A percentile compares a stretch with the other conserved stretches of the same genome.
Conservation (phyloP, 2,329 filamentous ascomycete genomes). For the Botrytis porri region DNA sequence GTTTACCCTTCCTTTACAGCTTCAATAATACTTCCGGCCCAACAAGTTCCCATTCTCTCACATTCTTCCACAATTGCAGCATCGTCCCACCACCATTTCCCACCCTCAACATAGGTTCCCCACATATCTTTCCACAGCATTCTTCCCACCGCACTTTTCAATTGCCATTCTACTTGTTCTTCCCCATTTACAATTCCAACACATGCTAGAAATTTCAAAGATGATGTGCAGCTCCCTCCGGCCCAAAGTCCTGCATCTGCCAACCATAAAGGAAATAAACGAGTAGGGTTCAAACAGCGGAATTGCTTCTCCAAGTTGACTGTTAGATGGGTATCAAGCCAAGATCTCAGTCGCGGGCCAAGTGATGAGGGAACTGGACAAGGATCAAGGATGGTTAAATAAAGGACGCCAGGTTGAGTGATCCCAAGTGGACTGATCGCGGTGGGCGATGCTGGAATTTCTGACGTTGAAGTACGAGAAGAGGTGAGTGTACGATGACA, state of each 20-base stretch:
- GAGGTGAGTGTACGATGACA: slow-evolving; percentile 55
- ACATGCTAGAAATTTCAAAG: slow-evolving; percentile 31
- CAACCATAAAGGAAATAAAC: slow-evolving; percentile 58
- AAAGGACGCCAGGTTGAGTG: slow-evolving; percentile 47
- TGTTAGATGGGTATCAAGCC: slow-evolving; percentile 61
- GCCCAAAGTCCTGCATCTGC: slow-evolving; percentile 52
- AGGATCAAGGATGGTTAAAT: slow-evolving; percentile 62
- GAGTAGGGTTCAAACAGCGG: slow-evolving; percentile 57
- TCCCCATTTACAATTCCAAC: slow-evolving; percentile 22
- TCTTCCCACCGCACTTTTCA: slow-evolving; percentile 52
- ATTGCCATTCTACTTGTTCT: slow-evolving; percentile 41
- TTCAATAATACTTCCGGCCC: slow-evolving; percentile 57
- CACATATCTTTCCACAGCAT: slow-evolving; percentile 61
- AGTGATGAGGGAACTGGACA: slow-evolving; percentile 53
- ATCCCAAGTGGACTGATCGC: not conserved
- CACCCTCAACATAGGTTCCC: slow-evolving; percentile 43
- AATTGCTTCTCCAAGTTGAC: slow-evolving; percentile 57
- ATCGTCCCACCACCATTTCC: slow-evolving; percentile 63
- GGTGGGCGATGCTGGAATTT: not conserved
- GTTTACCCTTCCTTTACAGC: slow-evolving; percentile 46
- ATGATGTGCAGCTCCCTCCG: slow-evolving; percentile 30
- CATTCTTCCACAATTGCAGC: slow-evolving; percentile 54
- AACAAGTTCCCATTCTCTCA: slow-evolving; percentile 50
- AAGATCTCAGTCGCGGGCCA: slow-evolving; percentile 55
- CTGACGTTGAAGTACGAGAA: slow-evolving; percentile 1